phyloP scores from a whole-genome alignment of 139 green algal species.

The Chlamydomonas sp. region DNA sequence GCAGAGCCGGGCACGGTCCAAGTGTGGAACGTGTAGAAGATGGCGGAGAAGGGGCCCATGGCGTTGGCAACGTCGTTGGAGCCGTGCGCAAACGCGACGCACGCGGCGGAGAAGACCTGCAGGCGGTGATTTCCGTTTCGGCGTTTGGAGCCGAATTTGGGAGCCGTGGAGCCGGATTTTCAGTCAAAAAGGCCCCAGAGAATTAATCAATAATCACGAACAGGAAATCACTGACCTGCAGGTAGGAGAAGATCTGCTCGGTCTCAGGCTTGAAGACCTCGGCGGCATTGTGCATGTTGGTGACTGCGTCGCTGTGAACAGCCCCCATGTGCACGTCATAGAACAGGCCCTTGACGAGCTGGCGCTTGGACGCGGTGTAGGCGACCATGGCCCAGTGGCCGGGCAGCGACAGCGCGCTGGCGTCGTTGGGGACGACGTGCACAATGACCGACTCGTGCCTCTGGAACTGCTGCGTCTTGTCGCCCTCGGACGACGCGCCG shows the following conservation, averaged over 20 bases:
- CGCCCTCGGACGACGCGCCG: too few species aligned
- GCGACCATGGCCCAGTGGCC: background rate
- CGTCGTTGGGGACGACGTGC: constrained; percentile 1
- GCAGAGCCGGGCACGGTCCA: constrained; percentile 27
- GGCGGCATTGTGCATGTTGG: constrained; percentile 21
- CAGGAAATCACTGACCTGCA: too few species aligned
- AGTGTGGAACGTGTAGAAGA: constrained; percentile 41
- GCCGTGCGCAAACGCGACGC: constrained; percentile 78
- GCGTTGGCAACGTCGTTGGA: constrained; percentile 74
- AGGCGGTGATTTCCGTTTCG: too few species aligned
- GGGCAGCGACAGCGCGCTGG: background rate
- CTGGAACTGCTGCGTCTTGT: too few species aligned
- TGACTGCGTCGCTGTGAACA: background rate
- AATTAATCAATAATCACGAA: too few species aligned
- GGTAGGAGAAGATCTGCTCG: constrained; percentile 46
- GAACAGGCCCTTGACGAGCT: constrained; percentile 9
- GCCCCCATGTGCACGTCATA: constrained; percentile 16
- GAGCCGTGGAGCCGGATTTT: too few species aligned
- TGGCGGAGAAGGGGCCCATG: constrained; percentile 61
- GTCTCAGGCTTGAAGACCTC: constrained; percentile 61
- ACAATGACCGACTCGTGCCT: background rate
- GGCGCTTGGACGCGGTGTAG: background rate
- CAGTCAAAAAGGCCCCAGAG: too few species aligned
- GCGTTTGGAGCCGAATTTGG: too few species aligned
- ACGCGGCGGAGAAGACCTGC: constrained; percentile 82